Percentiles rank a stretch among this genome's conserved stretches.
phyloP scores from a whole-genome alignment of 1,139 yeast genomes.

The Pichia sp. region DNA sequence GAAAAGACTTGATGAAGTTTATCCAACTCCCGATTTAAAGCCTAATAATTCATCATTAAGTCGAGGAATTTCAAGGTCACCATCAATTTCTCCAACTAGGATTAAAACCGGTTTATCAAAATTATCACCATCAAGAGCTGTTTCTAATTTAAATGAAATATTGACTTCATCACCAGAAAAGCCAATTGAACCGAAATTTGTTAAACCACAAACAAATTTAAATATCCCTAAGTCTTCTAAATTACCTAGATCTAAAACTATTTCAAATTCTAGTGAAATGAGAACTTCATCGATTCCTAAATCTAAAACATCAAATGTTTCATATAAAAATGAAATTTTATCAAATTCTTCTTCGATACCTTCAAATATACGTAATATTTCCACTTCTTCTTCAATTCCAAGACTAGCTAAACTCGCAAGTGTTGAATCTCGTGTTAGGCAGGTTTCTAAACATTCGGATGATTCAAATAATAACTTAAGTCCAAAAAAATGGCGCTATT shows the following conservation, averaged over 20 bases:
- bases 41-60: not conserved
- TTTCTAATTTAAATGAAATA: slow-evolving; percentile 18
- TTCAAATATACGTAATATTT: slow-evolving; percentile 4
- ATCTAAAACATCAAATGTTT: slow-evolving; percentile 13
- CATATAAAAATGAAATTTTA: not conserved
- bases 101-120: slow-evolving; percentile 11
- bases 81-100: slow-evolving; percentile 19
- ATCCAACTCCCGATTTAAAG: slow-evolving; percentile 2
- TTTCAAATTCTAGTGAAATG: slow-evolving; percentile 18
- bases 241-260: slow-evolving; percentile 8
- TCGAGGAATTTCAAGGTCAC: slow-evolving; percentile 10
- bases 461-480: too few species aligned
- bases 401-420: slow-evolving; percentile 14
- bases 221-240: slow-evolving; percentile 24
- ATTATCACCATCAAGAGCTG: slow-evolving; percentile 27
- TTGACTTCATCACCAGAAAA: slow-evolving; percentile 11
- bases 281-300: slow-evolving; percentile 11
- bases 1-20: not conserved
- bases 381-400: slow-evolving; percentile 18
- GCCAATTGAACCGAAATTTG: not conserved
- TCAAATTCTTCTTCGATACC: slow-evolving; percentile 7
- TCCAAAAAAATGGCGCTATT: slow-evolving; percentile 12
- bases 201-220: not conserved
- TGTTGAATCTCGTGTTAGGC: slow-evolving; percentile 10
- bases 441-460: slow-evolving; percentile 2